Base-by-base conservation (phyloP, 768 basidiomycete species). In the Tremella fuciformis region DNA sequence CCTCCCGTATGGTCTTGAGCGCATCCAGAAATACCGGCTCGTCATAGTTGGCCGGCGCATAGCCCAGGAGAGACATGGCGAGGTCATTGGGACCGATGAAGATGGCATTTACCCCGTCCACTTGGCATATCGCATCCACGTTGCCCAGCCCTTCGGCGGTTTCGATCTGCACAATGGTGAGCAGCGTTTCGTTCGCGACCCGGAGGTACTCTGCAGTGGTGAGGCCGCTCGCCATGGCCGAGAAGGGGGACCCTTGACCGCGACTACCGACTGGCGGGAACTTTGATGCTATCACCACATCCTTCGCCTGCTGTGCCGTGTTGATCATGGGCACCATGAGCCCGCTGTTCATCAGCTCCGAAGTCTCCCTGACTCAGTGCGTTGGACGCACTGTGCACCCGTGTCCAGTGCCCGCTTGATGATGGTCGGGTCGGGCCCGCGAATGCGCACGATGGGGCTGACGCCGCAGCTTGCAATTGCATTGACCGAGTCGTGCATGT, bases 131-230 rank as follows among this genome's bases (percentile, higher is more conserved):
- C 50, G 80, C 80, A 18, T 82, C 78, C 13, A 83, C 77, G 53
- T 86, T 86, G 44, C 82, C 65, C 2, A 86, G 80, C 0, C 79
- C 84, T 50, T 85, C 84, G 52, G 68, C 73, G 8, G 80, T 85
- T 71, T 86, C 85, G 55, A 87, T 86, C 73, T 87, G 85, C 0
- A 86, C 79, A 78, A 86, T 83, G 15, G 85, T 79, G 21, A 83
- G 62, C 37, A 84, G 70, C 11, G 78, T 76, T 0, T 83, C 80
- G 59, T 86, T 85, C 0, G 85, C 86, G 1, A 55, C n/a, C 25
- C 55, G 37, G 25, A 69, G 53, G 55, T 72, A 72, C 19, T 72
- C 65, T 7, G 67, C 57, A 1, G 63, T 53, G 42, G 60, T 61
- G 9, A 65, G 48, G 8, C 65, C 67, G 25, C 21, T 37, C 2